These are phyloP conservation scores for Sphaerosporella brunnea DNA, from an alignment of 495 filamentous ascomycete genomes.

Conservation along the genomic window DNA sequence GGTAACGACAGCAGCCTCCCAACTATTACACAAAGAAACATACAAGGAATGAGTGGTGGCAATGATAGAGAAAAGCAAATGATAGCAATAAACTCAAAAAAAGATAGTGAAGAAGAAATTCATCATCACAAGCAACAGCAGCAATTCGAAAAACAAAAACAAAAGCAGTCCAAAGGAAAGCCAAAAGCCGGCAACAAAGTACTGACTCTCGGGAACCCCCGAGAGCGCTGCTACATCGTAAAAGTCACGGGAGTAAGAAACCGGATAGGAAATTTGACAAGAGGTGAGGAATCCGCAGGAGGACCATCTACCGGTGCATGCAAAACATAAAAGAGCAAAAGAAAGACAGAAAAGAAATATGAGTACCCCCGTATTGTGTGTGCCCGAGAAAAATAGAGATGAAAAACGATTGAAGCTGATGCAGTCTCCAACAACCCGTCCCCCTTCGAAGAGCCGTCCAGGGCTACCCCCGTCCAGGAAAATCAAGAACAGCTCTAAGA, in stretches of 20 bases:
- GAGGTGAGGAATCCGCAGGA: conserved; percentile 1
- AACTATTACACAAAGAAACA: too few relatives aligned
- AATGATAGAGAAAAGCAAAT: too few relatives aligned
- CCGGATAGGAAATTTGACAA: conserved; percentile 3
- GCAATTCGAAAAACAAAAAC: conserved; percentile 2
- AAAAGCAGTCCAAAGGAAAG: conserved; percentile 3
- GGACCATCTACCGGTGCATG: background rate
- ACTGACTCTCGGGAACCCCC: conserved; percentile 5
- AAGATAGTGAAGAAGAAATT: too few relatives aligned
- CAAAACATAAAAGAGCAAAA: background rate
- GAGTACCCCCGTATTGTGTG: background rate
- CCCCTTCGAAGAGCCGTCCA: conserved; percentile 4
- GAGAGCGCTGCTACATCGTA: conserved; percentile 9
- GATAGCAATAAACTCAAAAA: too few relatives aligned
- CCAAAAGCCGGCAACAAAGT: background rate
- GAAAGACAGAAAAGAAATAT: background rate
- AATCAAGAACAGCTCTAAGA: conserved; percentile 1
- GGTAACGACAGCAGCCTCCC: too few relatives aligned
- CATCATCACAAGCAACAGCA: too few relatives aligned
- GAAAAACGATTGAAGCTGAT: background rate
- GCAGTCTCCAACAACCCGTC: background rate
- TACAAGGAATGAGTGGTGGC: too few relatives aligned
- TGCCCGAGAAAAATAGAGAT: background rate
- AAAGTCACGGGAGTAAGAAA: conserved; percentile 3
- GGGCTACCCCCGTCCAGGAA: conserved; percentile 5